These are phyloP conservation scores for Striga asiatica DNA, from an alignment of 257 asterid genomes.

Conservation along the genomic window DNA sequence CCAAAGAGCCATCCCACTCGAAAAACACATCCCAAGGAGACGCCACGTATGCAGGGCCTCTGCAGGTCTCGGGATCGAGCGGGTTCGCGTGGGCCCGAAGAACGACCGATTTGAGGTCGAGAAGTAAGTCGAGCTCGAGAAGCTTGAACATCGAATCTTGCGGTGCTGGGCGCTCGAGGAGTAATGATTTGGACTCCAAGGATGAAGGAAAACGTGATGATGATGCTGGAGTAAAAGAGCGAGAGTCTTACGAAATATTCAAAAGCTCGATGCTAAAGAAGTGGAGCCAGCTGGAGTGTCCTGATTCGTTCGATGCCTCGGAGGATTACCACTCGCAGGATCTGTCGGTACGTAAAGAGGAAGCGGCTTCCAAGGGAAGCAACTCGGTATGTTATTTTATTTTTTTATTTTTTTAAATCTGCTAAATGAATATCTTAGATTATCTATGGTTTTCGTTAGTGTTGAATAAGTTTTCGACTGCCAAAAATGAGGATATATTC, in stretches of 20 bases:
- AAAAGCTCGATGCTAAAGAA: conserved; percentile 41
- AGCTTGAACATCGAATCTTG: conserved; percentile 74
- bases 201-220: conserved; percentile 38
- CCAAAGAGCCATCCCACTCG: conserved; percentile 53
- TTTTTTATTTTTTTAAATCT: neutral
- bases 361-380: conserved; percentile 42
- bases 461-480: no score
- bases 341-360: conserved; percentile 59
- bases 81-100: conserved; percentile 95
- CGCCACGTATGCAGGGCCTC: conserved; percentile 60
- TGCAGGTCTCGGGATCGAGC: conserved; percentile 85
- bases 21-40: conserved; percentile 87
- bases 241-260: conserved; percentile 33
- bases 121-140: conserved; percentile 82
- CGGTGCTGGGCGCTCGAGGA: conserved; percentile 37
- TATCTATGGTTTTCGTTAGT: no score
- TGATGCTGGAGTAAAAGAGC: conserved; percentile 34
- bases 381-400: conserved; percentile 57
- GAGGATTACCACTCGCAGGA: conserved; percentile 87
- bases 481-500: no score
- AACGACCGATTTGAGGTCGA: conserved; percentile 48
- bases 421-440: neutral
- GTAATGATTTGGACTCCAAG: conserved; percentile 37
- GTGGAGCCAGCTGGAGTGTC: conserved; percentile 75
- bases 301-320: conserved; percentile 63